Evolutionary conservation across 495 filamentous ascomycete species (phyloP).

Genomic region (Ascodesmis nigricans): DNA sequence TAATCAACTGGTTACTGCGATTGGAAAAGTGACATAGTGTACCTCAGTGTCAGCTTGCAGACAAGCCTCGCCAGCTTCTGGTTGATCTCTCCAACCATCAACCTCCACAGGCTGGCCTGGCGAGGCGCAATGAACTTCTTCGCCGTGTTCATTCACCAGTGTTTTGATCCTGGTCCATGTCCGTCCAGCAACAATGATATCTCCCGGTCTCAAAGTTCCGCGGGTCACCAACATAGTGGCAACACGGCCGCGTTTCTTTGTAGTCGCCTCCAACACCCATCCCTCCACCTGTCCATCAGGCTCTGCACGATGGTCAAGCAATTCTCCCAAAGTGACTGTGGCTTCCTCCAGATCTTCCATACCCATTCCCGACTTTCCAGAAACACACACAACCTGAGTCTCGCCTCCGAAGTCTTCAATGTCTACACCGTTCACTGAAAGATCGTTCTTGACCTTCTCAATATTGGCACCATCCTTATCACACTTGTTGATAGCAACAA

Average conservation of each 20-base stretch:
- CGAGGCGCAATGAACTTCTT: conserved; percentile 44
- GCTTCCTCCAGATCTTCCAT: conserved; percentile 87
- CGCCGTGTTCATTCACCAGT: conserved; percentile 66
- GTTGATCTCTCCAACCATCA: conserved; percentile 83
- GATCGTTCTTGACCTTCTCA: conserved; percentile 69
- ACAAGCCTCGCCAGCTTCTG: conserved; percentile 69
- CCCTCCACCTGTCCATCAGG: conserved; percentile 58
- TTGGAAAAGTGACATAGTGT: background rate
- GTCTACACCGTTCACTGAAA: conserved; percentile 64
- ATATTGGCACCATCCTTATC: conserved; percentile 65
- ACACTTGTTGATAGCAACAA: conserved; percentile 95
- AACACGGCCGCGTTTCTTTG: conserved; percentile 65
- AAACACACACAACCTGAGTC: conserved; percentile 72
- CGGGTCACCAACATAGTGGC: conserved; percentile 75
- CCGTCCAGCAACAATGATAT: conserved; percentile 67
- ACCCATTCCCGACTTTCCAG: conserved; percentile 80
- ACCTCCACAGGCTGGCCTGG: conserved; percentile 83
- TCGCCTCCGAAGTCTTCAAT: conserved; percentile 93
- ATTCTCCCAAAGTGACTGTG: conserved; percentile 57
- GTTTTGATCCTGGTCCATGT: conserved; percentile 67
- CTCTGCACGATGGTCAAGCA: conserved; percentile 76
- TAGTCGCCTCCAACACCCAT: conserved; percentile 83
- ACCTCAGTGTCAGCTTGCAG: conserved; percentile 55
- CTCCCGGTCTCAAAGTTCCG: conserved; percentile 61
- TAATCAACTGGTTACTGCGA: background rate